Evolutionary conservation across 352 stramenopile genomes (phyloP), one percentile per base, ranked within the genome.

Genomic region (Bremia lactucae): DNA sequence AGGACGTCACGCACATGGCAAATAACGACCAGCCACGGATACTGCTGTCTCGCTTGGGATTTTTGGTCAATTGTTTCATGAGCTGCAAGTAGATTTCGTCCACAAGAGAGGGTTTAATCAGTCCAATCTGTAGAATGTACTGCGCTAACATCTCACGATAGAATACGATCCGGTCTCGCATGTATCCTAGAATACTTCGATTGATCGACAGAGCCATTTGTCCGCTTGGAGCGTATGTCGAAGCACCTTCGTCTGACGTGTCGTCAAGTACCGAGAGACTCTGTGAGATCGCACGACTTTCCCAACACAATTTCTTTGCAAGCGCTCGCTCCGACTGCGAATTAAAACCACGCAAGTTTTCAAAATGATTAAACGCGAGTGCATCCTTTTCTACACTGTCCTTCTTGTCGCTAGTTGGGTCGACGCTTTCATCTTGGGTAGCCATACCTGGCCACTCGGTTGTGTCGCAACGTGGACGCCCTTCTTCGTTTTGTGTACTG

Each of bases 21-120:
- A 97, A 86, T 2, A 97, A 63, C 25, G 94, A 90, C 89, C 89
- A 97, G 19, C 86, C 87, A 20, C 87, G 81, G 25, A 87, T 85
- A 15, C 77, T 88, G 52, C 76, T 95, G 36, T 97, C 89, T 21
- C 83, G 68, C 50, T 92, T 92, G 0, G 84, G 82, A 52, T 97
- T 97, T 33, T 88, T 83, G 0, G 72, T 92, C 22, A 97, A 49
- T 56, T 97, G 89, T 57, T 97, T 97, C 79, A 94, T 87, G 5
- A 97, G 55, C 55, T 96, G 86, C 13, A 95, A 29, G 46, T 95
- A 96, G 37, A 96, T 95, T 62, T 97, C 90, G 49, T 97, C 84
- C n/a, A 92, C 74, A 10, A 97, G 56, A 29, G 73, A 79, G 2
- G 72, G 50, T 24, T 93, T 80, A 29, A 91, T 75, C 10, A 97